These are phyloP conservation scores for Candolleomyces eurysporus DNA, from an alignment of 768 basidiomycete genomes.

Conservation along the genomic window DNA sequence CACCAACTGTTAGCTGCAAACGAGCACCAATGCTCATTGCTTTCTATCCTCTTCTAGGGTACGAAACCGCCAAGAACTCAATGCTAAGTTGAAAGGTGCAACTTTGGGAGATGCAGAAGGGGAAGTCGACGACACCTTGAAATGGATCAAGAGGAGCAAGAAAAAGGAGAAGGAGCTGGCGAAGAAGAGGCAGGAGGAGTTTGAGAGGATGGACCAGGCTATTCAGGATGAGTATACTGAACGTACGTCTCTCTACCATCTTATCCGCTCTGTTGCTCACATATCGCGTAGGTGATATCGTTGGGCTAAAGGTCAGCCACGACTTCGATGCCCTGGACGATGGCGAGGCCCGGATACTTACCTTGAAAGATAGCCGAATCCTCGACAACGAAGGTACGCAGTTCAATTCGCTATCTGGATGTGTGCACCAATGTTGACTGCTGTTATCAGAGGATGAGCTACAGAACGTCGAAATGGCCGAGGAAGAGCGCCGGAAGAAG, in stretches of 20 bases:
- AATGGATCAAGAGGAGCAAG: conserved; percentile 91
- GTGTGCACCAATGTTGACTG: not conserved
- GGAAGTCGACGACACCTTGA: conserved; percentile 73
- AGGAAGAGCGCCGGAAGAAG: conserved; percentile 77
- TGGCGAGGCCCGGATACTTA: conserved; percentile 93
- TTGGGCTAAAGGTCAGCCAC: conserved; percentile 94
- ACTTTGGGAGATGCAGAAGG: conserved; percentile 88
- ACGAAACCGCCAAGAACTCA: conserved; percentile 90
- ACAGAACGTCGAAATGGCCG: conserved; percentile 93
- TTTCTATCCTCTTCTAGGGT: conserved; percentile 59
- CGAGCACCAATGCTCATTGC: conserved; percentile 40
- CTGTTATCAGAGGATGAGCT: conserved; percentile 84
- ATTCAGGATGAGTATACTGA: conserved; percentile 82
- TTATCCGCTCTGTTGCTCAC: not conserved
- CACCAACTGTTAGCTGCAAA: conserved; percentile 32
- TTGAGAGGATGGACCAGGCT: conserved; percentile 80
- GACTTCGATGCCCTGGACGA: conserved; percentile 90
- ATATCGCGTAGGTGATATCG: conserved; percentile 68
- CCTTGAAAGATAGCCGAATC: conserved; percentile 93
- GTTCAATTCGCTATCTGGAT: too few relatives aligned
- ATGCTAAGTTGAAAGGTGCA: conserved; percentile 86
- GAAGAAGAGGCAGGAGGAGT: conserved; percentile 74
- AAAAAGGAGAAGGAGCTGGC: conserved; percentile 90
- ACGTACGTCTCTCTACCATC: conserved; percentile 47
- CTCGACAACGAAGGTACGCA: conserved; percentile 87